A percentile compares a stretch with the other conserved stretches of the same genome.
These are phyloP conservation scores for Ploettnerulaceae sp. DNA, from an alignment of 2,329 filamentous ascomycete species.

Conservation along the genomic window DNA sequence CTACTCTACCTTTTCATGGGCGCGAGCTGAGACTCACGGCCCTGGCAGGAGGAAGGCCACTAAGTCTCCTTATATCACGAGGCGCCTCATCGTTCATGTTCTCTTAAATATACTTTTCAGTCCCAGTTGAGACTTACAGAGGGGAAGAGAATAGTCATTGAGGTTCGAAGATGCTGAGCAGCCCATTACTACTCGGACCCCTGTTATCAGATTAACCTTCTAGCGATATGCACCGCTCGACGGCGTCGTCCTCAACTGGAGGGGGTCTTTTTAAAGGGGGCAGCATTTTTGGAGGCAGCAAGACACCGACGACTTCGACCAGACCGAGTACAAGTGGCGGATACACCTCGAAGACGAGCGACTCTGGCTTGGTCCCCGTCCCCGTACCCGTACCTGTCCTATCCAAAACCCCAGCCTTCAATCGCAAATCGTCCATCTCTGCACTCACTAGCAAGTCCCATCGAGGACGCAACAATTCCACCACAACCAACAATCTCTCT, in stretches of 20 bases:
- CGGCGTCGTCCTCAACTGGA: slow-evolving; percentile 6
- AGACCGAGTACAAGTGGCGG: slow-evolving; percentile 30
- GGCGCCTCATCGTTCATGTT: background rate
- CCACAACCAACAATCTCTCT: slow-evolving; percentile 17
- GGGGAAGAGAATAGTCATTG: no score
- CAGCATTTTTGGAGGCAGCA: slow-evolving; percentile 21
- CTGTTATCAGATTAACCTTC: slow-evolving; percentile 3
- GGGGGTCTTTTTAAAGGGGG: slow-evolving; percentile 17
- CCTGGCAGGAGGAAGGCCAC: background rate
- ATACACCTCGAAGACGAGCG: slow-evolving; percentile 16
- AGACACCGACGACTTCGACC: slow-evolving; percentile 21
- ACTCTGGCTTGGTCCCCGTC: slow-evolving; percentile 19
- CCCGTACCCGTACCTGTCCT: no score
- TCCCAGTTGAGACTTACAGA: no score
- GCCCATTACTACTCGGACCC: slow-evolving; percentile 3
- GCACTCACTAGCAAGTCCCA: slow-evolving; percentile 31
- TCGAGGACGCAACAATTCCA: slow-evolving; percentile 41
- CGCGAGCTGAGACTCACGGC: background rate
- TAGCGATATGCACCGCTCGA: slow-evolving; percentile 15
- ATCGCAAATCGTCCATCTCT: slow-evolving; percentile 50
- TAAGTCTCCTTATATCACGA: background rate
- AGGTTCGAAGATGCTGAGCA: slow-evolving; percentile 1
- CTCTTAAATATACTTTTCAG: no score
- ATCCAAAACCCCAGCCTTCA: slow-evolving; percentile 48
- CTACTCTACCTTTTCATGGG: no score